Percentiles rank a stretch among this genome's conserved stretches.
These are phyloP conservation scores for Annona cherimola DNA, from an alignment of 164 flowering plant genomes.

Conservation along the genomic window DNA sequence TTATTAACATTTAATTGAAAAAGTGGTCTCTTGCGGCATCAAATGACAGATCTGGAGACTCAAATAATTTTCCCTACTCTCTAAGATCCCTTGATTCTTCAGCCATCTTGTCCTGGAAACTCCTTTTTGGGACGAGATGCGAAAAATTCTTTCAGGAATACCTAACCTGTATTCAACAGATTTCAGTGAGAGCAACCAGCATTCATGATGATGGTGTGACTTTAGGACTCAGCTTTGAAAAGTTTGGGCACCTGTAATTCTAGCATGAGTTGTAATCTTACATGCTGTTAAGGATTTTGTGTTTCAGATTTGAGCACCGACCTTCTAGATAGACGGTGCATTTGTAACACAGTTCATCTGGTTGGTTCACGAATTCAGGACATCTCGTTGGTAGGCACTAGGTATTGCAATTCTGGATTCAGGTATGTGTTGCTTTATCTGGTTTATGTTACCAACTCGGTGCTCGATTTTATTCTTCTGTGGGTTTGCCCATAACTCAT, in stretches of 20 bases:
- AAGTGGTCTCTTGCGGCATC: neutral
- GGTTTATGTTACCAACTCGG: too few species aligned
- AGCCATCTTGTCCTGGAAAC: neutral
- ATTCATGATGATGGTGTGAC: neutral
- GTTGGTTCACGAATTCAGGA: too few species aligned
- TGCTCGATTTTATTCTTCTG: too few species aligned
- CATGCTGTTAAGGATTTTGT: neutral
- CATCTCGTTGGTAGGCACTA: too few species aligned
- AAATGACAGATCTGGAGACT: neutral
- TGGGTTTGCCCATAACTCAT: too few species aligned
- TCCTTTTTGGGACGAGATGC: neutral
- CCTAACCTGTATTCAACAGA: neutral
- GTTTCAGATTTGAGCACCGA: too few species aligned
- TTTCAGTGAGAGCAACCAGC: neutral
- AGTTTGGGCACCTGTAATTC: neutral
- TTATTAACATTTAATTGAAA: too few species aligned
- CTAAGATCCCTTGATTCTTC: neutral
- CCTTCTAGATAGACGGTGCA: too few species aligned
- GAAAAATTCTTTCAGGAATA: too few species aligned
- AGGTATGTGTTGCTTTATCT: too few species aligned
- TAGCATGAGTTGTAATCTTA: neutral
- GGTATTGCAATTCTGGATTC: too few species aligned
- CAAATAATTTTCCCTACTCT: neutral
- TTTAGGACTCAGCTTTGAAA: neutral
- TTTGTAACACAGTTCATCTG: too few species aligned